Evolutionary conservation across 495 filamentous ascomycete species (phyloP).

Genomic region (Tuber calosporum): DNA sequence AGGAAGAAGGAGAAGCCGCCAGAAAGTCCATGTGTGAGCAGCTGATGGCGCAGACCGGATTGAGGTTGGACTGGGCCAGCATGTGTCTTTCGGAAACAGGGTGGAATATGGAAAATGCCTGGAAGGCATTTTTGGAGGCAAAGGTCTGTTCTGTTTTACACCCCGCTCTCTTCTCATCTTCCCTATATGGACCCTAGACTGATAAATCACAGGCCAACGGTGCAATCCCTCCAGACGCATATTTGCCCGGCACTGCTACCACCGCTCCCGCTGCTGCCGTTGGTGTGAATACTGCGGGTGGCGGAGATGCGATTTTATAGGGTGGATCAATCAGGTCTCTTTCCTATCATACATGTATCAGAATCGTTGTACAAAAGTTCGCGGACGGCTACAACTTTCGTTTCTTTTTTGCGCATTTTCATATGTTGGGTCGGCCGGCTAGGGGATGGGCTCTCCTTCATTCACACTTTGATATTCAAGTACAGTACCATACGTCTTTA

Average conservation of each 20-base stretch:
- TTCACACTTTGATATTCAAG: background rate
- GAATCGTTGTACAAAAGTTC: constrained; percentile 6
- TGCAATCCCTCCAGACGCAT: constrained; percentile 22
- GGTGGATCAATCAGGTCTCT: constrained; percentile 8
- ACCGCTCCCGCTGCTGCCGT: constrained; percentile 4
- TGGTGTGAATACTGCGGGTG: background rate
- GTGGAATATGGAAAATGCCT: constrained; percentile 66
- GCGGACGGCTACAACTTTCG: background rate
- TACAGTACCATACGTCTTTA: constrained; percentile 2
- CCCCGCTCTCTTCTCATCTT: background rate
- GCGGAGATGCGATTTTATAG: constrained; percentile 7
- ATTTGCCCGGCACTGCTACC: constrained; percentile 15
- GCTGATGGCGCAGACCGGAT: constrained; percentile 59
- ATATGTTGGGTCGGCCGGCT: background rate
- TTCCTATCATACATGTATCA: constrained; percentile 11
- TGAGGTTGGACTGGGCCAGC: constrained; percentile 65
- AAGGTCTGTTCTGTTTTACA: constrained; percentile 41
- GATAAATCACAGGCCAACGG: constrained; percentile 19
- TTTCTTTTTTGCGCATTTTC: background rate
- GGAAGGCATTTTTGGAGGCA: constrained; percentile 58
- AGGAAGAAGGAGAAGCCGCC: constrained; percentile 45
- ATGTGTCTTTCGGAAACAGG: constrained; percentile 62
- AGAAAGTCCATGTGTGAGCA: constrained; percentile 59
- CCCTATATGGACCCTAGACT: background rate
- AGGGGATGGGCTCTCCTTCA: background rate